These are phyloP conservation scores for Penicillium parvum DNA, from an alignment of 495 filamentous ascomycete genomes.

Conservation along the genomic window DNA sequence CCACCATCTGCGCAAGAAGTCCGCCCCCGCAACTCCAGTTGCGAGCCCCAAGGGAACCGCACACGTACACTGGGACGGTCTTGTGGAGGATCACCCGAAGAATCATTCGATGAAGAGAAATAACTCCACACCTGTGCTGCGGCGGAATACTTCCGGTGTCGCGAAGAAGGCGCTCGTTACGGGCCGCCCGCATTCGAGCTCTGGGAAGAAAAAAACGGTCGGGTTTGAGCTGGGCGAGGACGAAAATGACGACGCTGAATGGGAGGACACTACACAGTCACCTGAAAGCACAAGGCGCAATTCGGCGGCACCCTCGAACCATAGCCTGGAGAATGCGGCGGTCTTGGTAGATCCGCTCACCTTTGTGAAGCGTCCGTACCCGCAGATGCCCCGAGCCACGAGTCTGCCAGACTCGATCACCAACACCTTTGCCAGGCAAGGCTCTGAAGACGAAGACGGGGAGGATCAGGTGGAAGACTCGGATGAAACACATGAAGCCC, in stretches of 20 bases:
- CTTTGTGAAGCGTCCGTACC: constrained; percentile 46
- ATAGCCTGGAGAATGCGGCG: constrained; percentile 35
- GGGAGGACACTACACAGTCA: constrained; percentile 51
- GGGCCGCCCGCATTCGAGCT: constrained; percentile 33
- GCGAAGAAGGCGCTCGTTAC: constrained; percentile 38
- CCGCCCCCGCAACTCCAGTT: constrained; percentile 42
- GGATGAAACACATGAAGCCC: constrained; percentile 11
- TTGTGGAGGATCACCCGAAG: constrained; percentile 26
- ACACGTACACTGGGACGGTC: constrained; percentile 43
- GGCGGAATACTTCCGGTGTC: constrained; percentile 32
- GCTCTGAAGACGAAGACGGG: constrained; percentile 22
- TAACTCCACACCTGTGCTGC: constrained; percentile 40
- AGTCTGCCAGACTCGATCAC: constrained; percentile 44
- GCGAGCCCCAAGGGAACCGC: constrained; percentile 34
- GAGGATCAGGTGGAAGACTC: constrained; percentile 24
- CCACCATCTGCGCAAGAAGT: constrained; percentile 47
- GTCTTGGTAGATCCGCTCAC: constrained; percentile 45
- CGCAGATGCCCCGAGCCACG: constrained; percentile 40
- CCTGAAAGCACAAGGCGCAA: constrained; percentile 46
- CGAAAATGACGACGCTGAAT: constrained; percentile 44
- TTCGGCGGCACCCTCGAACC: constrained; percentile 40
- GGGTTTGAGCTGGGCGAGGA: constrained; percentile 47
- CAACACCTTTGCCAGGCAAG: constrained; percentile 28
- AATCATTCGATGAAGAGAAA: constrained; percentile 42
- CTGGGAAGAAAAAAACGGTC: constrained; percentile 45